These are phyloP conservation scores for Pichia sp. DNA, from an alignment of 1,139 yeast species.

Conservation along the genomic window DNA sequence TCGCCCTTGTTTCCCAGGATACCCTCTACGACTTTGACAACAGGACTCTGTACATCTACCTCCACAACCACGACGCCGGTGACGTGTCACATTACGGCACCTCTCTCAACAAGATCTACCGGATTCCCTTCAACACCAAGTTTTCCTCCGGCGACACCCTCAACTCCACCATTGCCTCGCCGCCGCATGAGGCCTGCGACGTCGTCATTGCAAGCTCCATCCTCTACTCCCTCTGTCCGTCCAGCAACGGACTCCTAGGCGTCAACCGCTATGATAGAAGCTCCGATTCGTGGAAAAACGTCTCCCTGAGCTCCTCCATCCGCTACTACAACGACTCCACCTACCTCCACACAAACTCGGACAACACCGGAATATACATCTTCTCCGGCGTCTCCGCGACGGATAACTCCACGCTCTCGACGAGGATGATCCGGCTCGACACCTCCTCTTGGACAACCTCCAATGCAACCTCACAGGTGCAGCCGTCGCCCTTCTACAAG, in stretches of 20 bases:
- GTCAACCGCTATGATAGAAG: conserved; percentile 23
- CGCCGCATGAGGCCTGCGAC: conserved; percentile 29
- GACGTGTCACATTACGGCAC: conserved; percentile 24
- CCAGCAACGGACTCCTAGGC: background rate
- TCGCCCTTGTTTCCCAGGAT: conserved; percentile 29
- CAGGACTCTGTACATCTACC: conserved; percentile 38
- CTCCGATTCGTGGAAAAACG: conserved; percentile 27
- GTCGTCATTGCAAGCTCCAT: conserved; percentile 21
- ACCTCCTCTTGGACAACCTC: conserved; percentile 32
- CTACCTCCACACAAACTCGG: conserved; percentile 39
- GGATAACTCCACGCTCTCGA: conserved; percentile 30
- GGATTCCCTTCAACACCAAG: conserved; percentile 33
- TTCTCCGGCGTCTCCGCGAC: conserved; percentile 44
- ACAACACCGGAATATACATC: conserved; percentile 38
- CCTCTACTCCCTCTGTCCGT: conserved; percentile 27
- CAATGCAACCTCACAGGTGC: conserved; percentile 41
- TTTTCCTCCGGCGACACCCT: conserved; percentile 27
- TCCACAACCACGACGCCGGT: conserved; percentile 28
- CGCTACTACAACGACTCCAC: conserved; percentile 33
- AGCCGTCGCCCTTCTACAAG: conserved; percentile 49
- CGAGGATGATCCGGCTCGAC: conserved; percentile 38
- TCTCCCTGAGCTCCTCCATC: conserved; percentile 20
- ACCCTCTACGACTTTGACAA: conserved; percentile 40
- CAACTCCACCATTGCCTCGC: conserved; percentile 22
- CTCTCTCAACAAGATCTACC: conserved; percentile 25